These are phyloP conservation scores for Cutaneotrichosporon sp. DNA, from an alignment of 1,284 basidiomycete species.

Conservation along the genomic window DNA sequence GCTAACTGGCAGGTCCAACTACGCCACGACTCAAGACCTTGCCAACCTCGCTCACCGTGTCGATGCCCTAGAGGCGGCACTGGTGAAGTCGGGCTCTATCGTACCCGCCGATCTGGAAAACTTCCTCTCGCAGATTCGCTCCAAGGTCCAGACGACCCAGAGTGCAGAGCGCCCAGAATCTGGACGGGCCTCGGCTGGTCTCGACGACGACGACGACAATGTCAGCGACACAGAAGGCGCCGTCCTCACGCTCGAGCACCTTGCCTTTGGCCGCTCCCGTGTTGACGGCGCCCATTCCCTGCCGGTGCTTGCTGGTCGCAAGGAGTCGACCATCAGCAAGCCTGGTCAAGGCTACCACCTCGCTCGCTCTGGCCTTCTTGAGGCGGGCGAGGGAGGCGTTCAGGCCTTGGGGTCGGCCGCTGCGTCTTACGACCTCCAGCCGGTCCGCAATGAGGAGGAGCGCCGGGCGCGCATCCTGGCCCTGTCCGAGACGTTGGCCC, in stretches of 20 bases:
- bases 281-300: conserved; percentile 44
- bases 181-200: neutral
- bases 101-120: conserved; percentile 49
- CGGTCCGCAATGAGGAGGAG: conserved; percentile 31
- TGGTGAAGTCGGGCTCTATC: conserved; percentile 47
- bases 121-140: conserved; percentile 32
- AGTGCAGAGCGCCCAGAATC: conserved; percentile 3
- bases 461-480: conserved; percentile 34
- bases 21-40: conserved; percentile 50
- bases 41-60: conserved; percentile 50
- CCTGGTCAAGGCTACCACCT: conserved; percentile 49
- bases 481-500: conserved; percentile 47
- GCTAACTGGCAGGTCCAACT: conserved; percentile 33
- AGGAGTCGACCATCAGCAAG: conserved; percentile 30
- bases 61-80: conserved; percentile 50
- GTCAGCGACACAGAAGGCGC: conserved; percentile 55
- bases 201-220: conserved; percentile 25
- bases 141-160: conserved; percentile 11
- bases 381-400: conserved; percentile 14
- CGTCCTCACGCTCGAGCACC: conserved; percentile 53
- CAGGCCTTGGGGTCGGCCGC: neutral
- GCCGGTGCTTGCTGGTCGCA: conserved; percentile 37
- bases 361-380: conserved; percentile 20
- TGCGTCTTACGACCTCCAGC: conserved; percentile 3
- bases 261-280: conserved; percentile 51